Evolutionary conservation across 2,329 filamentous ascomycete genomes (phyloP).

Genomic region (Penicillium sp.): DNA sequence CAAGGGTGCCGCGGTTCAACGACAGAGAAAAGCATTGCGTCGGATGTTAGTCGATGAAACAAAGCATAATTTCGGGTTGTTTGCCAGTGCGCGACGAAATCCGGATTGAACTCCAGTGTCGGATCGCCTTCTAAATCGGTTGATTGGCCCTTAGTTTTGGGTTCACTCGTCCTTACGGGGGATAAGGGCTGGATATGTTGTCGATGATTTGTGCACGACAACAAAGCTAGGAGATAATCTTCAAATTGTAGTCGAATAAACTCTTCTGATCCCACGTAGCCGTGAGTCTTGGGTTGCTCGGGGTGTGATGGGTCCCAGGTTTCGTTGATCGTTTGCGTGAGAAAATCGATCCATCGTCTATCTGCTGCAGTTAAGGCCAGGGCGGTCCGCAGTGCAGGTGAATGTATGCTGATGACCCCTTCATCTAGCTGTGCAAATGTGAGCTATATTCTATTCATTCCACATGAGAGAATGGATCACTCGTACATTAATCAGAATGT

Average conservation of each 20-base stretch:
- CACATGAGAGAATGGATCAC: not conserved
- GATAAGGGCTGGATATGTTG: constrained; percentile 69
- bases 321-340: constrained; percentile 89
- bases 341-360: constrained; percentile 91
- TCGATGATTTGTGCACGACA: constrained; percentile 87
- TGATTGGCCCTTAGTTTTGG: constrained; percentile 51
- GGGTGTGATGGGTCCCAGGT: constrained; percentile 96
- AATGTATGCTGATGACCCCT: constrained; percentile 76
- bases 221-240: constrained; percentile 85
- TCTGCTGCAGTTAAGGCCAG: constrained; percentile 79
- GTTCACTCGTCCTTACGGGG: constrained; percentile 36
- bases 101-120: constrained; percentile 71
- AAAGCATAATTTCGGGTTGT: constrained; percentile 87
- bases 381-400: constrained; percentile 69
- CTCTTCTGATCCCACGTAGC: constrained; percentile 92
- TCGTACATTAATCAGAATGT: constrained; percentile 79
- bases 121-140: constrained; percentile 75
- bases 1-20: constrained; percentile 91
- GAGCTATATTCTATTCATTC: constrained; percentile 1
- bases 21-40: constrained; percentile 88
- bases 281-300: constrained; percentile 84
- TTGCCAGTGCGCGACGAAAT: constrained; percentile 86
- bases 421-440: constrained; percentile 64
- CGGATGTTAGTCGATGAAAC: constrained; percentile 70
- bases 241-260: constrained; percentile 97